Evolutionary conservation across 495 filamentous ascomycete species (phyloP).

Genomic region (Neurospora sp.): DNA sequence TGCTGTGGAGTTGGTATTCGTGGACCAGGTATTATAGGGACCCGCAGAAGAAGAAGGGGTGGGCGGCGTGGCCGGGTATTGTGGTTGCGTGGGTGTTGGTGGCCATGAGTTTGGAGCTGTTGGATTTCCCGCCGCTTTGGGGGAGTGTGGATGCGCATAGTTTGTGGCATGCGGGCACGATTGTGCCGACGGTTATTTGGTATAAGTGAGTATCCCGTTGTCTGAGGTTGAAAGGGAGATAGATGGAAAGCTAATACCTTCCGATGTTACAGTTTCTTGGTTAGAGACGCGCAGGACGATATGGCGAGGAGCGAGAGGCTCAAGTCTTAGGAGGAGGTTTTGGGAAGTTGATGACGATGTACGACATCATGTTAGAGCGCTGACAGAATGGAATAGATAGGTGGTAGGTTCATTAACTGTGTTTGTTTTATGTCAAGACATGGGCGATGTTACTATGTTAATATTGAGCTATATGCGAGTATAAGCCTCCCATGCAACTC

Average conservation of each 20-base stretch:
- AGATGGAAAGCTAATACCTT: not conserved
- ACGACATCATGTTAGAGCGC: too few relatives aligned
- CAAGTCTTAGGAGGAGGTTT: constrained; percentile 18
- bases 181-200: constrained; percentile 82
- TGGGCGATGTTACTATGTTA: not conserved
- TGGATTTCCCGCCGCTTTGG: constrained; percentile 84
- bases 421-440: not conserved
- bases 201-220: constrained; percentile 77
- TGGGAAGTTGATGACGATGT: too few relatives aligned
- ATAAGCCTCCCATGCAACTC: not conserved
- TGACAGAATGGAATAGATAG: too few relatives aligned
- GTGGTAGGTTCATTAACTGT: not conserved
- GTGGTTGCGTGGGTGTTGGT: constrained; percentile 87
- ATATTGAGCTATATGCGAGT: not conserved
- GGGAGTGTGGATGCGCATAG: constrained; percentile 88
- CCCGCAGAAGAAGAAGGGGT: constrained; percentile 52
- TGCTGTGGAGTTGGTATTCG: constrained; percentile 80
- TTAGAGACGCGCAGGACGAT: constrained; percentile 70
- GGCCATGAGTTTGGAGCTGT: constrained; percentile 89
- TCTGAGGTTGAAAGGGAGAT: not conserved
- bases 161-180: constrained; percentile 90
- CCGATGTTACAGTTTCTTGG: constrained; percentile 50
- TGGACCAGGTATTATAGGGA: constrained; percentile 68
- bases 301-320: constrained; percentile 36
- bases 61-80: constrained; percentile 86